Conservation (phyloP, 2,329 filamentous ascomycete species). For the Onygenales sp. region DNA sequence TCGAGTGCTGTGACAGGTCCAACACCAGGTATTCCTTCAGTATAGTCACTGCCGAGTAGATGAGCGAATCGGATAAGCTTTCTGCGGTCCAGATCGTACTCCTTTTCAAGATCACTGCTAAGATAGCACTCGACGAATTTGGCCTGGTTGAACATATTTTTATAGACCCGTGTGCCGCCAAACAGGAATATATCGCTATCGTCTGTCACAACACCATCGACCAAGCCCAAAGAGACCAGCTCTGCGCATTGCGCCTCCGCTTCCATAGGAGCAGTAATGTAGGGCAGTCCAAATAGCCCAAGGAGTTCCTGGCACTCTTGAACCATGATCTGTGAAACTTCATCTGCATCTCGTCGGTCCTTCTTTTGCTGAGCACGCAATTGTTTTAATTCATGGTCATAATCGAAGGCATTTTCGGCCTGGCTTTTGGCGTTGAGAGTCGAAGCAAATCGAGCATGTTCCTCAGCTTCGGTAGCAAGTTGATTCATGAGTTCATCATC, state of each 20-base stretch:
- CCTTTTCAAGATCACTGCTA: slow-evolving; percentile 69
- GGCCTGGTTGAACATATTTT: slow-evolving; percentile 99
- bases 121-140: slow-evolving; percentile 98
- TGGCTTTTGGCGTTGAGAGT: slow-evolving; percentile 69
- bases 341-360: slow-evolving; percentile 88
- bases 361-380: slow-evolving; percentile 93
- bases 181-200: slow-evolving; percentile 96
- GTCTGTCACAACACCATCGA: slow-evolving; percentile 96
- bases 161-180: slow-evolving; percentile 91
- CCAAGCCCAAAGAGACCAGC: slow-evolving; percentile 72
- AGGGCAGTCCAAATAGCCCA: slow-evolving; percentile 83
- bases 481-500: slow-evolving; percentile 82
- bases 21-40: slow-evolving; percentile 79
- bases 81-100: slow-evolving; percentile 75
- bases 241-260: slow-evolving; percentile 96
- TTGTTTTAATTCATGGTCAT: slow-evolving; percentile 77
- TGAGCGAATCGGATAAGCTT: slow-evolving; percentile 87
- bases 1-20: slow-evolving; percentile 92
- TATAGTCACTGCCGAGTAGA: slow-evolving; percentile 88
- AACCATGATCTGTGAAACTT: slow-evolving; percentile 94
- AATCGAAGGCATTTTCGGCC: slow-evolving; percentile 63
- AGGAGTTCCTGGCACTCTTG: slow-evolving; percentile 88
- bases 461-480: slow-evolving; percentile 81
- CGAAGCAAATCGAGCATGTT: slow-evolving; percentile 86
- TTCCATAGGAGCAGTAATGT: slow-evolving; percentile 97